A percentile compares a stretch with the other conserved stretches of the same genome.
Conservation (phyloP, 805 yeast genomes). For the Myxozyma kluyveri region DNA sequence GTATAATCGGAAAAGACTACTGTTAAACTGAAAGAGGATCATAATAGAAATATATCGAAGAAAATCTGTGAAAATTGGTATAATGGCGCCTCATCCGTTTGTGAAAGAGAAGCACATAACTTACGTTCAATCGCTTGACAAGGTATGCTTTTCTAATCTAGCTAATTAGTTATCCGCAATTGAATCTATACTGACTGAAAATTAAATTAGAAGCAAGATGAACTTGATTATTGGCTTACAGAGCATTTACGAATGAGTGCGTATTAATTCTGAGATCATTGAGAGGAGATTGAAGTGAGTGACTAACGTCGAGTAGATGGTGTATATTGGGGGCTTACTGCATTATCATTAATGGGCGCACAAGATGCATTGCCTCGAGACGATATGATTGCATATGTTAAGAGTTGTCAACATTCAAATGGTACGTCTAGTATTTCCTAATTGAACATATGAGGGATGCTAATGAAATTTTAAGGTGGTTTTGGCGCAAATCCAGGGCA, state of each 20-base stretch:
- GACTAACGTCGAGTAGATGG: constrained; percentile 48
- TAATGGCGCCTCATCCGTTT: constrained; percentile 28
- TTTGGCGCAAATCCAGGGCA: constrained; percentile 88
- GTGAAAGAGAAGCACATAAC: constrained; percentile 54
- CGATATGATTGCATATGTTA: constrained; percentile 66
- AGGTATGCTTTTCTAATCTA: constrained; percentile 26
- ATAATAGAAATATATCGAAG: too few relatives aligned
- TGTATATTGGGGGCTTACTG: constrained; percentile 90
- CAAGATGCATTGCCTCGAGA: constrained; percentile 55
- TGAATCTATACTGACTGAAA: not conserved
- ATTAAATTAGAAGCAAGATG: constrained; percentile 44
- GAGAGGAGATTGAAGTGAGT: too few relatives aligned
- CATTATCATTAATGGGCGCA: constrained; percentile 60
- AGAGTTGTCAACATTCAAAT: constrained; percentile 54
- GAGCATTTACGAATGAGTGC: constrained; percentile 78
- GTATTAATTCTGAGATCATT: too few relatives aligned
- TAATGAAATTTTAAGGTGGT: constrained; percentile 51
- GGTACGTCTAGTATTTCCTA: constrained; percentile 31
- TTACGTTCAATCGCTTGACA: constrained; percentile 56
- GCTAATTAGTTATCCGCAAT: not conserved
- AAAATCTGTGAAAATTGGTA: not conserved
- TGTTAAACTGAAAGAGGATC: too few relatives aligned
- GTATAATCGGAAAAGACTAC: too few relatives aligned
- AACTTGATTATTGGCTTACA: constrained; percentile 78
- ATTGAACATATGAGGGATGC: too few relatives aligned